Base-by-base conservation (phyloP, 2,329 filamentous ascomycete species). In the Paecilomyces sp. region DNA sequence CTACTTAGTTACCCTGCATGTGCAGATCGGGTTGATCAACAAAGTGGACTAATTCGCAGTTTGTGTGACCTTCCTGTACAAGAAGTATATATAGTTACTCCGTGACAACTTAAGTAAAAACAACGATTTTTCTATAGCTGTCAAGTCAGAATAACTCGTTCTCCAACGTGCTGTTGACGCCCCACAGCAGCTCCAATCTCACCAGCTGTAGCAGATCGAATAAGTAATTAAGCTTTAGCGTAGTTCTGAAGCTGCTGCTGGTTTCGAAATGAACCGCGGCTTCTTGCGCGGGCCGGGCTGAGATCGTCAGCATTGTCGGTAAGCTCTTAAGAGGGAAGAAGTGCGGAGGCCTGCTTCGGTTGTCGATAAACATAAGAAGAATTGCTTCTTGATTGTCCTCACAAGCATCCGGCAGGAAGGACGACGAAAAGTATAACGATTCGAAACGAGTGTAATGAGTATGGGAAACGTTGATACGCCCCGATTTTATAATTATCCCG, bases 401-500 rank as follows among this genome's bases (percentile, higher is more conserved):
- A 18, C 41, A 47, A 28, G 9, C 41, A n/a, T 18, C 41, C n/a
- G 12, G n/a, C 4, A 15, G 8, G 41, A 47, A 47, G 25, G 2
- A 28, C 25, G 25, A 28, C 3, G 25, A 47, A 18, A 18, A 33
- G 8, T 18, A 9, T 47, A 22, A 47, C 18, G 15, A 18, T 18
- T 18, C 41, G 18, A 47, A n/a, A 53, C n/a, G 13, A 53, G 51
- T 25, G 22, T n/a, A n/a, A 30, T 30, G 51, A 52, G 22, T 31
- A 60, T 62, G 62, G 59, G 61, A 41, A 41, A n/a, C 36, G 15
- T 15, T 47, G 41, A 47, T n/a, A 47, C 41, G 31, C 36, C 28
- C 9, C 64, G 62, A 31, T 76, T 74, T 58, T 60, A 71, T 30
- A 69, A 76, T 58, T 75, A 77, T 58, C 77, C 77, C 6, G 67